Conservation (phyloP, 2,329 filamentous ascomycete species). For the Pseudogymnoascus destructans region DNA sequence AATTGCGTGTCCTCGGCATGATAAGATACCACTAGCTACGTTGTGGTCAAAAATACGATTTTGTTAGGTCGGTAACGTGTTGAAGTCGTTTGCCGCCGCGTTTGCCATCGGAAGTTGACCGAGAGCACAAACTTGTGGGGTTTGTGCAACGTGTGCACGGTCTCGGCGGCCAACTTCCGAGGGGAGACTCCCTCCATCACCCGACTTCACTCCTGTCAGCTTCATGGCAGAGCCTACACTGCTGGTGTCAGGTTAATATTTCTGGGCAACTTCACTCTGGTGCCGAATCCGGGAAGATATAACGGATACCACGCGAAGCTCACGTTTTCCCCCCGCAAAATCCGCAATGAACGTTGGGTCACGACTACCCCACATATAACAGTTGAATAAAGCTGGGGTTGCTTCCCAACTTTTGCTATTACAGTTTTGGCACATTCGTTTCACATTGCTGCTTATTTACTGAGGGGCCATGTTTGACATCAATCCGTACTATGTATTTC, state of each 20-base stretch:
- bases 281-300: background rate
- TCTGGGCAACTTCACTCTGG: background rate
- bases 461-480: constrained; percentile 19
- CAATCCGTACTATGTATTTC: constrained; percentile 33
- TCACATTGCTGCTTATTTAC: background rate
- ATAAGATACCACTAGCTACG: background rate
- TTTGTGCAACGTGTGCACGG: background rate
- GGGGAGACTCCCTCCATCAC: constrained; percentile 8
- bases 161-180: constrained; percentile 10
- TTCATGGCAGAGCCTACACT: background rate
- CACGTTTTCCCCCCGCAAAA: background rate
- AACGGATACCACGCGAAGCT: background rate
- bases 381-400: constrained; percentile 4
- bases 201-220: background rate
- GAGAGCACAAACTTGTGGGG: background rate
- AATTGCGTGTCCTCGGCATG: background rate
- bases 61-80: background rate
- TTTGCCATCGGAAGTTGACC: constrained; percentile 9
- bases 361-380: background rate
- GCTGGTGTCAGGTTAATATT: background rate
- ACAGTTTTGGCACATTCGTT: constrained; percentile 1
- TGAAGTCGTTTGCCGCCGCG: background rate
- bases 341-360: background rate
- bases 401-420: constrained; percentile 8
- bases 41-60: background rate